Conservation (phyloP, 169 alveolate species). For the Cryptosporidium sp. region DNA sequence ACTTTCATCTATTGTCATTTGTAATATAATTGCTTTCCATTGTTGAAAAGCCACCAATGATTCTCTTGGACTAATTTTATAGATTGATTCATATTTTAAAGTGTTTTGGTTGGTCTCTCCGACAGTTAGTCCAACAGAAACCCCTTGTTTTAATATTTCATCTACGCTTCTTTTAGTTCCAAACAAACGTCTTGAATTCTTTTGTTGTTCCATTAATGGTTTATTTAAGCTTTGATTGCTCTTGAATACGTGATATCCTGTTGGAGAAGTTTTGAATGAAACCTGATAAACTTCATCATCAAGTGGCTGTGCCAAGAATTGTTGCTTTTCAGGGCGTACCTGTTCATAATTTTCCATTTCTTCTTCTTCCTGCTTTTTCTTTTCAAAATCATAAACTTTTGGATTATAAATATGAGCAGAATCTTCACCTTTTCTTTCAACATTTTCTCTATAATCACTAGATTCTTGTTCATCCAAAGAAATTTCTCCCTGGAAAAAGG, state of each 20-base stretch:
- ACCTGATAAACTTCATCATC: slow-evolving; percentile 29
- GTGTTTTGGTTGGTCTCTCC: slow-evolving; percentile 53
- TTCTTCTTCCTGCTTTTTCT: not conserved
- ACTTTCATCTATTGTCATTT: slow-evolving; percentile 12
- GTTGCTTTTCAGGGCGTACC: slow-evolving; percentile 10
- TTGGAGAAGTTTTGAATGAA: slow-evolving; percentile 45
- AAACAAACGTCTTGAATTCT: slow-evolving; percentile 8
- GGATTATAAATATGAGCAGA: not conserved
- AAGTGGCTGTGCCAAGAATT: slow-evolving; percentile 17
- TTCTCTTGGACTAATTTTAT: slow-evolving; percentile 10
- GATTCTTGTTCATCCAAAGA: not conserved
- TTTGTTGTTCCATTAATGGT: not conserved
- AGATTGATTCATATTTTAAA: slow-evolving; percentile 22
- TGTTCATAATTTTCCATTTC: slow-evolving; percentile 7
- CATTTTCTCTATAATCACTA: not conserved
- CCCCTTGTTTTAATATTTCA: slow-evolving; percentile 45
- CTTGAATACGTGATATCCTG: slow-evolving; percentile 58
- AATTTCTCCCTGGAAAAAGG: slow-evolving; percentile 49
- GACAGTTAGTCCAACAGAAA: slow-evolving; percentile 64
- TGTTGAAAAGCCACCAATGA: slow-evolving; percentile 72
- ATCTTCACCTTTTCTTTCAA: not conserved
- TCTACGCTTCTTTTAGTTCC: slow-evolving; percentile 35
- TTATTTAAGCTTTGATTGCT: slow-evolving; percentile 34
- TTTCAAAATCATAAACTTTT: not conserved
- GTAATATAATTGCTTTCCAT: slow-evolving; percentile 43